phyloP scores from a whole-genome alignment of 2,329 filamentous ascomycete genomes.

The Aspergillus fijiensis region DNA sequence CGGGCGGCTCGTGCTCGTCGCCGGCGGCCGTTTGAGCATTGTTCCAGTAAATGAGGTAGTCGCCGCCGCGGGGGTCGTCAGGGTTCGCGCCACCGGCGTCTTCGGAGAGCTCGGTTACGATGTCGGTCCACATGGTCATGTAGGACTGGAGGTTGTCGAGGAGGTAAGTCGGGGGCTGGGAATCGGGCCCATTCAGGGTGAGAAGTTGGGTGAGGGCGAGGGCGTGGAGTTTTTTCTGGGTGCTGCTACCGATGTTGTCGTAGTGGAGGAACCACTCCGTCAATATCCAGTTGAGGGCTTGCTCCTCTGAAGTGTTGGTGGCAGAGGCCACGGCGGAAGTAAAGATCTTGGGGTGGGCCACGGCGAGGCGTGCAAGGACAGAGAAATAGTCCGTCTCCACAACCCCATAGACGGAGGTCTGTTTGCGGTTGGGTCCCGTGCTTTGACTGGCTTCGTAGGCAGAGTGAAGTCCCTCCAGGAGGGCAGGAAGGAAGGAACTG shows the following conservation, averaged over 20 bases:
- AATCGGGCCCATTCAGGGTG: constrained; percentile 35
- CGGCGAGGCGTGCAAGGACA: constrained; percentile 73
- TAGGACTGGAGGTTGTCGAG: constrained; percentile 48
- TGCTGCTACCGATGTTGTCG: constrained; percentile 48
- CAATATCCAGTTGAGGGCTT: constrained; percentile 44
- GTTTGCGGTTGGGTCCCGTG: constrained; percentile 72
- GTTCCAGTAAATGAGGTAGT: constrained; percentile 45
- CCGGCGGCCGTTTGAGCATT: constrained; percentile 34
- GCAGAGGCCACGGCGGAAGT: constrained; percentile 51
- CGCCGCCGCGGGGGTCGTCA: constrained; percentile 32
- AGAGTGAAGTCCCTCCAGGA: constrained; percentile 66
- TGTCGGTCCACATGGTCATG: constrained; percentile 49
- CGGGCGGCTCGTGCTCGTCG: constrained; percentile 40
- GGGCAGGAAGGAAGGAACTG: constrained; percentile 60
- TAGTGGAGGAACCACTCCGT: constrained; percentile 51
- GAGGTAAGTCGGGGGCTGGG: constrained; percentile 41
- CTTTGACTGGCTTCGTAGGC: constrained; percentile 74
- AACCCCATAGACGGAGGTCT: constrained; percentile 68
- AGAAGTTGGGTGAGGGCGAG: constrained; percentile 49
- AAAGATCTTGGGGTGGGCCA: constrained; percentile 71
- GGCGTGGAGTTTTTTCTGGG: constrained; percentile 49
- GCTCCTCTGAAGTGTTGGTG: constrained; percentile 33
- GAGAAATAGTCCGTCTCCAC: constrained; percentile 83
- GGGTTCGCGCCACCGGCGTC: constrained; percentile 39
- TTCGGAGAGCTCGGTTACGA: constrained; percentile 46